A percentile compares a stretch with the other conserved stretches of the same genome.
These are phyloP conservation scores for Aspergillus ellipticus DNA, from an alignment of 495 filamentous ascomycete species.

Conservation along the genomic window DNA sequence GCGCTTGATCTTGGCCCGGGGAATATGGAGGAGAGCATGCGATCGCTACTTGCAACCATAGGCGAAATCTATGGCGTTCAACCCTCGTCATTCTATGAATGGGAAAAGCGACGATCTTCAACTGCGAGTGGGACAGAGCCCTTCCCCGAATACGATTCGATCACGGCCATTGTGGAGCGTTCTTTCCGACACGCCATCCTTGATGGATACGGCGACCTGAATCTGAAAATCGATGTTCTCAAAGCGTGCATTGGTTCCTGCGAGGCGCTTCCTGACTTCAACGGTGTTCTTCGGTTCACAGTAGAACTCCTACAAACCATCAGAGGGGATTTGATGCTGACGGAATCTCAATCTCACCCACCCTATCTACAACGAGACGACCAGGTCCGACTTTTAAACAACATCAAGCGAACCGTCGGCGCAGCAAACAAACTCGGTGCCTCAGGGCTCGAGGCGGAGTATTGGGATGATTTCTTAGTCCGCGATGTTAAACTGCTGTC, in stretches of 20 bases:
- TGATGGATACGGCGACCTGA: conserved; percentile 44
- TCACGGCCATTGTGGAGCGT: conserved; percentile 39
- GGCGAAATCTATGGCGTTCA: conserved; percentile 49
- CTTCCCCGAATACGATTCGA: conserved; percentile 37
- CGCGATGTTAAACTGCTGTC: conserved; percentile 70
- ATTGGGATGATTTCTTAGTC: conserved; percentile 95
- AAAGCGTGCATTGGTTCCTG: conserved; percentile 83
- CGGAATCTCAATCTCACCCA: conserved; percentile 38
- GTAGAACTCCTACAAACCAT: conserved; percentile 77
- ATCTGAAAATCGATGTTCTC: conserved; percentile 79
- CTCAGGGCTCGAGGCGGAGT: conserved; percentile 67
- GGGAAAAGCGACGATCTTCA: conserved; percentile 29
- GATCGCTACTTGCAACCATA: conserved; percentile 52
- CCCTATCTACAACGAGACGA: conserved; percentile 74
- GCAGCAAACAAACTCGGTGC: conserved; percentile 72
- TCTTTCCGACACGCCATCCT: conserved; percentile 39
- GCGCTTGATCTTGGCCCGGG: conserved; percentile 70
- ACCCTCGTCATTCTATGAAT: conserved; percentile 36
- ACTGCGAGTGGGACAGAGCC: conserved; percentile 7
- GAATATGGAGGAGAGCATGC: conserved; percentile 71
- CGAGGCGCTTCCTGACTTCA: conserved; percentile 89
- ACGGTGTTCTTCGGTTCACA: conserved; percentile 80
- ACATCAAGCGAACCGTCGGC: conserved; percentile 76
- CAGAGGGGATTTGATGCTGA: conserved; percentile 69
- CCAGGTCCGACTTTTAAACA: conserved; percentile 73